phyloP scores from a whole-genome alignment of 306 rosid species.

The Fagus sylvatica region DNA sequence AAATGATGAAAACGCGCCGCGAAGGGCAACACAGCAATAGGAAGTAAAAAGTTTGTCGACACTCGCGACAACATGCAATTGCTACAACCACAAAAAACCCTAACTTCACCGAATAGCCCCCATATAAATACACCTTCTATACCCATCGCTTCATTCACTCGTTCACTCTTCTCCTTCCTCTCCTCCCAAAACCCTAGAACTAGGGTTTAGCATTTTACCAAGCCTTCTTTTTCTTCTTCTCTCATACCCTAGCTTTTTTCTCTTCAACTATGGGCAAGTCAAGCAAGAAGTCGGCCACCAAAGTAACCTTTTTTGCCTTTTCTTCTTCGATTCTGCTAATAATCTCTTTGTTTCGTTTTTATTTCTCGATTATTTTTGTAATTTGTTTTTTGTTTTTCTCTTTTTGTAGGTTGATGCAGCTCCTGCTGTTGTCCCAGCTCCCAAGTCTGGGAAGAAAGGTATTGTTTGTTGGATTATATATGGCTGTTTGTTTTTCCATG shows the following conservation, averaged over 20 bases:
- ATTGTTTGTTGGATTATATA: neutral
- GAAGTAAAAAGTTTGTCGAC: no score
- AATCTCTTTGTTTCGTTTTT: neutral
- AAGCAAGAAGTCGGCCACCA: constrained; percentile 75
- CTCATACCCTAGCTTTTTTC: neutral
- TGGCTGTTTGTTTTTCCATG: neutral
- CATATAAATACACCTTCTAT: no score
- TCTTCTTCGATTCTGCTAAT: neutral
- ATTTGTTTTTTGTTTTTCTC: neutral
- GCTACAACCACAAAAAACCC: no score
- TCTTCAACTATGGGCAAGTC: constrained; percentile 56
- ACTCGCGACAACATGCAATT: no score
- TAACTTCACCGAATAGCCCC: no score
- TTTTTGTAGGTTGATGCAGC: constrained; percentile 57
- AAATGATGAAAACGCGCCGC: no score
- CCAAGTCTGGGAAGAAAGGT: constrained; percentile 74
- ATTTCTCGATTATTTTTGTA: neutral
- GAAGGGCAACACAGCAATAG: no score
- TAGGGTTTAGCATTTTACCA: no score
- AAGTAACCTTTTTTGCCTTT: constrained; percentile 33
- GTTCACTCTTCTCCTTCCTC: no score
- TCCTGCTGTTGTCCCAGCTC: constrained; percentile 46
- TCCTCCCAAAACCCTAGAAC: no score
- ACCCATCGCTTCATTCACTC: no score
- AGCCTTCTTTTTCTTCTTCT: no score